Percentiles rank a stretch among this genome's conserved stretches.
phyloP scores from a whole-genome alignment of 441 rosid species.

The Mallotus japonicus region DNA sequence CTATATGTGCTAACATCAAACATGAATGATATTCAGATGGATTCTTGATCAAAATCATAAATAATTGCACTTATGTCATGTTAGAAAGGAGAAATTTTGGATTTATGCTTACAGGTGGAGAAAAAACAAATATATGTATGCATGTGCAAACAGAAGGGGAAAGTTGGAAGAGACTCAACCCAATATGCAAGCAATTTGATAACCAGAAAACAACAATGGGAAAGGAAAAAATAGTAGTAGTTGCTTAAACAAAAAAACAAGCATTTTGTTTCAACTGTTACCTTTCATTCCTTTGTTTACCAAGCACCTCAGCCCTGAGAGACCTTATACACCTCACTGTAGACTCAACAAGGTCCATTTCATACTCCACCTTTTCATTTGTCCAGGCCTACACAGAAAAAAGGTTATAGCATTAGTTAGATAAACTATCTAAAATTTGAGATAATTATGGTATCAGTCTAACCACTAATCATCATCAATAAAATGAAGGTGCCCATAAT shows the following conservation, averaged over 20 bases:
- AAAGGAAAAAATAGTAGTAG: no score
- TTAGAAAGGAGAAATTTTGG: no score
- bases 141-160: background rate
- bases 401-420: background rate
- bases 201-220: background rate
- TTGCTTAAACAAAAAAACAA: background rate
- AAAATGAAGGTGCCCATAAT: background rate
- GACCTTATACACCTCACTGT: constrained; percentile 72
- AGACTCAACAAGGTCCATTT: constrained; percentile 70
- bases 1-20: background rate
- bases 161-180: no score
- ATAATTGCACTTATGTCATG: no score
- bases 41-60: no score
- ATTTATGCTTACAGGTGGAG: background rate
- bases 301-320: constrained; percentile 67
- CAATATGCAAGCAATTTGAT: background rate
- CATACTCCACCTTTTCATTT: constrained; percentile 58
- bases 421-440: background rate
- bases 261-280: constrained; percentile 16
- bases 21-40: no score
- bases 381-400: constrained; percentile 53
- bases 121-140: background rate
- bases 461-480: background rate
- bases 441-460: background rate
- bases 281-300: constrained; percentile 84